A percentile compares a stretch with the other conserved stretches of the same genome.
phyloP scores from a whole-genome alignment of 257 asterid genomes.

The Solanum chaucha region DNA sequence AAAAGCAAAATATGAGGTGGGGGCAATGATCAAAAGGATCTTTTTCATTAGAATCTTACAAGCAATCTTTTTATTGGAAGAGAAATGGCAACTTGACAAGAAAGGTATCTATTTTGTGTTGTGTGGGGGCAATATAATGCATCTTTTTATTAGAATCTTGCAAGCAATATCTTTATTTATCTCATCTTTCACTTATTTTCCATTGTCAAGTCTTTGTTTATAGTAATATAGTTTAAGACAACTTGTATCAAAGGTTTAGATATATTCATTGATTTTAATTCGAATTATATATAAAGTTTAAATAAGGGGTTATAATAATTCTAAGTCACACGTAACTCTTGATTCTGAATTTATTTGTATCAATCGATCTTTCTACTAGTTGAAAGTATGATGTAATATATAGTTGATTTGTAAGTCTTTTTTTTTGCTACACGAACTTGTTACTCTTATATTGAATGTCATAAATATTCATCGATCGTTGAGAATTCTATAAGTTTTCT shows the following conservation, averaged over 20 bases:
- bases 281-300: neutral
- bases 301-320: neutral
- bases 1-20: constrained; percentile 1
- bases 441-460: neutral
- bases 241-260: neutral
- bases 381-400: neutral
- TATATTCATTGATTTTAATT: neutral
- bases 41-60: neutral
- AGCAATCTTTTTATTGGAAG: constrained; percentile 28
- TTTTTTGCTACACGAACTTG: neutral
- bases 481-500: neutral
- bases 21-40: neutral
- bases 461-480: neutral
- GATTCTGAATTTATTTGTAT: neutral
- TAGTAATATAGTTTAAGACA: neutral
- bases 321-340: neutral
- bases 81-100: constrained; percentile 25
- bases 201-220: neutral
- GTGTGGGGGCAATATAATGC: constrained; percentile 15
- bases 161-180: constrained; percentile 22
- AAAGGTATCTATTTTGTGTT: constrained; percentile 29
- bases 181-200: neutral
- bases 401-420: neutral
- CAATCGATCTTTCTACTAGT: neutral
- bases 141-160: constrained; percentile 7